Conservation (phyloP, 140 eudicot genomes). For the Ambrosia hybrid region DNA sequence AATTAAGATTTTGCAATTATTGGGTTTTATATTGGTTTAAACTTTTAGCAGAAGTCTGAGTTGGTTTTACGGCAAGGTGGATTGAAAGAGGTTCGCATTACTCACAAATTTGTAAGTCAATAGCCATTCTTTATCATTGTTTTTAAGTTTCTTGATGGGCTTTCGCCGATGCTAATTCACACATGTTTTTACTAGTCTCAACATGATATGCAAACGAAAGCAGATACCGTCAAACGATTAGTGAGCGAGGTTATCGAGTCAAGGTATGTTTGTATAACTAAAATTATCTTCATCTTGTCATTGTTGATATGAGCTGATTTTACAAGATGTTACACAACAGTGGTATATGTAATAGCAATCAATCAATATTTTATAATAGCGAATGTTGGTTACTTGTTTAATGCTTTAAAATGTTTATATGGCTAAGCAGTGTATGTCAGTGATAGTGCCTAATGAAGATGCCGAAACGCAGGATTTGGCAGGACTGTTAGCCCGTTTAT, state of each 20-base stretch:
- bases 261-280: slow-evolving; percentile 50
- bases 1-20: not conserved
- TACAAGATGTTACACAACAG: too few species aligned
- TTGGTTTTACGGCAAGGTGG: slow-evolving; percentile 44
- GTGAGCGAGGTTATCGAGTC: slow-evolving; percentile 78
- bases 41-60: slow-evolving; percentile 41
- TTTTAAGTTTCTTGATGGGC: not conserved
- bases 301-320: slow-evolving; percentile 4
- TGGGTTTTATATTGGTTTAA: not conserved
- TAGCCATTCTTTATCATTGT: not conserved
- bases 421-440: slow-evolving; percentile 58
- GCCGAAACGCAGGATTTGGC: slow-evolving; percentile 42
- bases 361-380: too few species aligned
- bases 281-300: not conserved
- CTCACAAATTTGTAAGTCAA: slow-evolving; percentile 61
- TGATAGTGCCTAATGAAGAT: slow-evolving; percentile 16
- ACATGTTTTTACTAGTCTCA: slow-evolving; percentile 41
- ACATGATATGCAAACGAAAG: slow-evolving; percentile 76
- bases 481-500: slow-evolving; percentile 51
- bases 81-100: slow-evolving; percentile 59
- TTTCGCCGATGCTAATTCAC: not conserved
- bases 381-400: slow-evolving; percentile 47
- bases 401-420: slow-evolving; percentile 31
- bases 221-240: slow-evolving; percentile 56
- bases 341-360: too few species aligned